Percentiles rank a stretch among this genome's conserved stretches.
phyloP scores from a whole-genome alignment of 140 eudicot genomes.

The Erigeron philadelphicus region DNA sequence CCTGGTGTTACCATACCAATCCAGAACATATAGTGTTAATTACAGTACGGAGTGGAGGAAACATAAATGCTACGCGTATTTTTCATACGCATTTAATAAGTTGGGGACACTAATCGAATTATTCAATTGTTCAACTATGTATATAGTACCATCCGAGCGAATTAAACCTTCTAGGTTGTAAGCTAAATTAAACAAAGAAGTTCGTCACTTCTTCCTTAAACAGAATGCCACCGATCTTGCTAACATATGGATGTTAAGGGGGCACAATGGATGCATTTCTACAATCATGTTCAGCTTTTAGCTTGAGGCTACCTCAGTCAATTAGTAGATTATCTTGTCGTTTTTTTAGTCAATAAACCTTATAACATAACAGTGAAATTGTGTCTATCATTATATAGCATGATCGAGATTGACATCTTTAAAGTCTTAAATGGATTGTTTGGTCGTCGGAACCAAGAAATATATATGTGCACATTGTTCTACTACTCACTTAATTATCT shows the following conservation, averaged over 20 bases:
- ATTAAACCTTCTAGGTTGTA: background rate
- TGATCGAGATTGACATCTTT: conserved; percentile 9
- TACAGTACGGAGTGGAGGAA: background rate
- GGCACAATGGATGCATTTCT: background rate
- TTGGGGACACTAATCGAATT: background rate
- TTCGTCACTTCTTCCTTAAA: background rate
- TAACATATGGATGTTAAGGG: background rate
- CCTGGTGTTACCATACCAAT: conserved; percentile 48
- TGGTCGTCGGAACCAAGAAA: background rate
- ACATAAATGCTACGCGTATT: background rate
- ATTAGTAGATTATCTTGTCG: background rate
- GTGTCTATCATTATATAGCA: background rate
- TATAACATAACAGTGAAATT: background rate
- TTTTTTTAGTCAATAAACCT: background rate
- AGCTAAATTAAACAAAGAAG: background rate
- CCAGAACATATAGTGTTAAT: background rate
- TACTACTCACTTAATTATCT: conserved; percentile 11
- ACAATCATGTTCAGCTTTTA: too few species aligned
- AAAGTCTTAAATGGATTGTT: conserved; percentile 15
- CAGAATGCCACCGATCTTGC: background rate
- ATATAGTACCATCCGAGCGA: conserved; percentile 10
- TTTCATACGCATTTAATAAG: background rate
- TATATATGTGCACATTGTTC: conserved; percentile 1
- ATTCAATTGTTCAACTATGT: background rate
- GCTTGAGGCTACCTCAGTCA: background rate